Evolutionary conservation across 805 yeast genomes (phyloP), one percentile per base, ranked within the genome.

Genomic region (Sungouiella blattae): DNA sequence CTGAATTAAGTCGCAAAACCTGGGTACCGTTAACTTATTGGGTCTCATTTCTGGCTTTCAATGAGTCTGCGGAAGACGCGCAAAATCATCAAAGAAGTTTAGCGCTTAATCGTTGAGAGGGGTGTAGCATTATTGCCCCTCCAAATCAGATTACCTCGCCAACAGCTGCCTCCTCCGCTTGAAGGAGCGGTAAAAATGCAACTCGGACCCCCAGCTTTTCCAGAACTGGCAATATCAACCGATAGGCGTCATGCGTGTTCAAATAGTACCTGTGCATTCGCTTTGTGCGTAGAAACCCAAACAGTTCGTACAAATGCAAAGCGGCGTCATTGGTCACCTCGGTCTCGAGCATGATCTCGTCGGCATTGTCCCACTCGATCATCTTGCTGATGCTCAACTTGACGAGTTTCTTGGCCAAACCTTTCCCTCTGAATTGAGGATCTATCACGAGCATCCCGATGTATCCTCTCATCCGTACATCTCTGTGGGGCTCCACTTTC

Each of bases 401-500:
- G 12, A 88, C 88, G 32, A 93, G 69, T 30, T 65, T 64, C 46
- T 81, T 81, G 3, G 97, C 97, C 30, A 89, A 83, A 1, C 96
- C 96, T 28, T 64, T 66, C 3, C 94, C 89, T 36, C 98, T 67
- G 54, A 71, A 80, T 11, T 61, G 55, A 25, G 78, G 77, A 33
- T 80, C 80, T 9, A 91, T 95, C 0, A 94, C 96, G 36, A 93
- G 64, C 98, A 93, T 93, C 2, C 97, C 98, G 18, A 93, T 89
- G 53, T 93, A 93, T 0, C 98, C 98, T 41, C 98, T 71, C 47
- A 70, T 55, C 40, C 96, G 69, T 8, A 77, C 80, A 15, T 73
- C 70, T 40, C 91, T 71, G 59, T 91, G 97, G 1, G 75, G 67
- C 44, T 85, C 95, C 9, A 80, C 76, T 50, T 88, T 87, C 34